Conservation (phyloP, 257 asterid species). For the Anisodus acutangulus region DNA sequence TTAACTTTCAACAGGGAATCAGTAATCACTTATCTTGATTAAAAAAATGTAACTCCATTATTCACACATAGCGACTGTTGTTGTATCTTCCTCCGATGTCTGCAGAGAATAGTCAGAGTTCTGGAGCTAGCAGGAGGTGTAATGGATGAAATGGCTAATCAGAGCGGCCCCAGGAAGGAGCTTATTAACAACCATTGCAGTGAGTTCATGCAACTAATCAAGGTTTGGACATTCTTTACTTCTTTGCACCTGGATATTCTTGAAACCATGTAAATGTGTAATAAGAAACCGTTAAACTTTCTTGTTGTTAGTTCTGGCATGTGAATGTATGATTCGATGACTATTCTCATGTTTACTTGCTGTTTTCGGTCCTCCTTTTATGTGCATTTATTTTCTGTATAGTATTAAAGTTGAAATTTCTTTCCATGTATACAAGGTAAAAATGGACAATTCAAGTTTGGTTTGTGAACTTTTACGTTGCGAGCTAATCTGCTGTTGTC, state of each 20-base stretch:
- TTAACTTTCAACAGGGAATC: background rate
- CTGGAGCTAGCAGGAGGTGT: conserved; percentile 86
- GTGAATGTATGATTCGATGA: background rate
- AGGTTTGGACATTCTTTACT: conserved; percentile 47
- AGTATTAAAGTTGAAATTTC: background rate
- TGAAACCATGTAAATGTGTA: background rate
- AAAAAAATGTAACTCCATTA: background rate
- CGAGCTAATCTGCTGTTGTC: background rate
- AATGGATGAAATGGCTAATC: conserved; percentile 90
- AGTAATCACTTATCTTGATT: background rate
- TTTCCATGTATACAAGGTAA: background rate
- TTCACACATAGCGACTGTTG: background rate
- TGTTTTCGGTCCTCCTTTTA: background rate
- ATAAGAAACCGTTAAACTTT: background rate
- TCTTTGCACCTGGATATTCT: background rate
- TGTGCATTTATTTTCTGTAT: conserved; percentile 6
- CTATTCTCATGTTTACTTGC: background rate
- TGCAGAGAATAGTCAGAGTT: conserved; percentile 84
- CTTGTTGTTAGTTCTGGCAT: background rate
- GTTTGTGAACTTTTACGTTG: background rate
- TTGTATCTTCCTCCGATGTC: background rate
- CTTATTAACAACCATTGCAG: conserved; percentile 72
- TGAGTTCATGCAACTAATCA: conserved; percentile 82
- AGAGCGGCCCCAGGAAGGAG: conserved; percentile 88
- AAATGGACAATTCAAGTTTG: background rate